phyloP scores from a whole-genome alignment of 169 alveolate genomes.

The Babesia ovis region DNA sequence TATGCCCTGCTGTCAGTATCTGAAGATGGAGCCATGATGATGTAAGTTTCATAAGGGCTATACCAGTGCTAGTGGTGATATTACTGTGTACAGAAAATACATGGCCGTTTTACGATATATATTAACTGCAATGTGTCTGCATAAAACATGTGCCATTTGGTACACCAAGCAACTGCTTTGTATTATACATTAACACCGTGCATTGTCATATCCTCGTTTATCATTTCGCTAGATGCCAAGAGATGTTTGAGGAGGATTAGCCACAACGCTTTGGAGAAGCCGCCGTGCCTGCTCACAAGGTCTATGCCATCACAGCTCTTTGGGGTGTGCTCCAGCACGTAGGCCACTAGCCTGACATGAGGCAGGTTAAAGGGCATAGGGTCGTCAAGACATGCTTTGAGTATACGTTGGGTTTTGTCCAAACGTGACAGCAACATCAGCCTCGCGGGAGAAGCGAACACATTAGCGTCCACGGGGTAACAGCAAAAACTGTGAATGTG shows the following conservation, averaged over 20 bases:
- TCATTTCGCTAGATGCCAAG: conserved; percentile 41
- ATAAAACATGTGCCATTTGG: too few relatives aligned
- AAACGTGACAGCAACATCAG: conserved; percentile 25
- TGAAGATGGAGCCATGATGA: conserved; percentile 41
- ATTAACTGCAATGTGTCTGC: too few relatives aligned
- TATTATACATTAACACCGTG: conserved; percentile 12
- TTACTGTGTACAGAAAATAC: not conserved
- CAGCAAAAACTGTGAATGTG: not conserved
- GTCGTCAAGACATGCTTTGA: not conserved
- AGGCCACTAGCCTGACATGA: not conserved
- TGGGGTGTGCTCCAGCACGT: conserved; percentile 4
- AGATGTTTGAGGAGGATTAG: conserved; percentile 35
- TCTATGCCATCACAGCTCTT: conserved; percentile 12
- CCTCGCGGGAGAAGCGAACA: not conserved
- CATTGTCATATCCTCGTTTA: conserved; percentile 23
- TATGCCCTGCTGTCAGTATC: conserved; percentile 41
- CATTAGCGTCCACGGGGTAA: not conserved
- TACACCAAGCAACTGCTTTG: not conserved
- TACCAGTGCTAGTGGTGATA: conserved; percentile 16
- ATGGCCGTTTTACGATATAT: not conserved
- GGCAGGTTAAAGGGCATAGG: conserved; percentile 40
- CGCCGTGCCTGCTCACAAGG: conserved; percentile 2
- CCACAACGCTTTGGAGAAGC: conserved; percentile 31
- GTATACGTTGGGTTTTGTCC: not conserved
- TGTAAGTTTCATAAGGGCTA: conserved; percentile 34